These are phyloP conservation scores for Tilletiopsis washingtonensis DNA, from an alignment of 1,284 basidiomycete genomes.

Conservation along the genomic window DNA sequence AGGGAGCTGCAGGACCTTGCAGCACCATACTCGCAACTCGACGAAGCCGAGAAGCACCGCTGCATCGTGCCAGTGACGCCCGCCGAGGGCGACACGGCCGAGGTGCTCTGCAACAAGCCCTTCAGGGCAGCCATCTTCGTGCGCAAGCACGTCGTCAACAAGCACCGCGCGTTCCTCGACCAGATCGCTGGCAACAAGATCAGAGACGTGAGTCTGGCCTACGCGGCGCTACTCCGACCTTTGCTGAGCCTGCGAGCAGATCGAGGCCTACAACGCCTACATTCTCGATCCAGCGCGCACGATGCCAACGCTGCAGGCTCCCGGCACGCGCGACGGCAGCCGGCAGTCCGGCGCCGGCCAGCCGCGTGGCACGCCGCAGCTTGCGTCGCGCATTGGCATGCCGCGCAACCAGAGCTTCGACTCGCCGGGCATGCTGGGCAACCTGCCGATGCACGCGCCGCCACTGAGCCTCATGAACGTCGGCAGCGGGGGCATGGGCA, in stretches of 20 bases:
- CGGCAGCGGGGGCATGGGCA: no score
- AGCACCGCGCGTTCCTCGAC: conserved; percentile 30
- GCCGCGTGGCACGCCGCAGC: neutral
- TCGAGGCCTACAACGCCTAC: conserved; percentile 4
- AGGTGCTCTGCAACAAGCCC: conserved; percentile 27
- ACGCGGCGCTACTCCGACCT: neutral
- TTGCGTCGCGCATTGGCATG: neutral
- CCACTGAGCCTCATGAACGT: no score
- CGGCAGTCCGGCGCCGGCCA: neutral
- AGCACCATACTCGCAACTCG: conserved; percentile 23
- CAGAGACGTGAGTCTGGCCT: conserved; percentile 9
- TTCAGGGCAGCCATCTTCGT: conserved; percentile 38
- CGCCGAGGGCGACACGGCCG: neutral
- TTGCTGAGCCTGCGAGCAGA: neutral
- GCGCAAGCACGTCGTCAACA: conserved; percentile 41
- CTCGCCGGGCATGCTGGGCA: neutral
- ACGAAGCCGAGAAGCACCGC: conserved; percentile 34
- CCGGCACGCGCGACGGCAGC: conserved; percentile 2
- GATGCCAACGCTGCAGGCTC: conserved; percentile 8
- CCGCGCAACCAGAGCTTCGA: no score
- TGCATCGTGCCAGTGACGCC: conserved; percentile 25
- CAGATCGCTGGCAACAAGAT: conserved; percentile 3
- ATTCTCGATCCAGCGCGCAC: neutral
- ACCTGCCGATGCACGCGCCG: neutral
- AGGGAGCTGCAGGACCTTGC: conserved; percentile 16